Conservation (phyloP, 2,329 filamentous ascomycete genomes). For the Trichophyton benhamiae region DNA sequence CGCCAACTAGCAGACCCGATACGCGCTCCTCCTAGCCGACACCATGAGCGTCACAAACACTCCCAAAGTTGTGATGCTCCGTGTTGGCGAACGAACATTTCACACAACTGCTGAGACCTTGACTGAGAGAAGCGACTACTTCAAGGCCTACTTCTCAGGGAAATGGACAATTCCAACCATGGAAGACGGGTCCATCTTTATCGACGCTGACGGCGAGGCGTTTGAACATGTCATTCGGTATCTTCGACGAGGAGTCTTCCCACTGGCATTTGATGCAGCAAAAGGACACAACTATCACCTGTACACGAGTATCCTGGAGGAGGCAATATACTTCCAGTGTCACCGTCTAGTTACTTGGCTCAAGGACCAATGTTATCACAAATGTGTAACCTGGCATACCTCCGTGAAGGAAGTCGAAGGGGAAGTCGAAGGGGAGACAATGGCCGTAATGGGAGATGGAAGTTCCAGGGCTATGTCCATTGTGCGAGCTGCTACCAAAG, state of each 20-base stretch:
- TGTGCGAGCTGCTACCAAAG: neutral
- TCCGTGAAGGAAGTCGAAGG: neutral
- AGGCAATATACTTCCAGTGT: constrained; percentile 11
- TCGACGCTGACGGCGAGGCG: constrained; percentile 6
- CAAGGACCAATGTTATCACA: constrained; percentile 8
- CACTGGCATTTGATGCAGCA: constrained; percentile 5
- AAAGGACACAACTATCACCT: constrained; percentile 8
- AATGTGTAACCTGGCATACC: constrained; percentile 5
- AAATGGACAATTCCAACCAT: constrained; percentile 2
- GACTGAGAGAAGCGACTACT: constrained; percentile 8
- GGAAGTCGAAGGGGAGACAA: neutral
- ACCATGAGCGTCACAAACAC: neutral
- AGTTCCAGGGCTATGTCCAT: neutral
- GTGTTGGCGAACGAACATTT: constrained; percentile 6
- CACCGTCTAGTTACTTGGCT: constrained; percentile 6
- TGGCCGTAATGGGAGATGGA: neutral
- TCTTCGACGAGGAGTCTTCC: constrained; percentile 10
- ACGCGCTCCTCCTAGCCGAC: neutral
- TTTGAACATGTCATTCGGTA: constrained; percentile 10
- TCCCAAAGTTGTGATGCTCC: constrained; percentile 2
- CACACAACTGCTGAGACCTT: constrained; percentile 5
- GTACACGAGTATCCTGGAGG: constrained; percentile 8
- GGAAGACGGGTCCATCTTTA: constrained; percentile 8
- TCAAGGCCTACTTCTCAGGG: constrained; percentile 9
- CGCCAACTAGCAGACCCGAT: neutral